phyloP scores from a whole-genome alignment of 1,284 basidiomycete species.

The Psilocybe mexicana region DNA sequence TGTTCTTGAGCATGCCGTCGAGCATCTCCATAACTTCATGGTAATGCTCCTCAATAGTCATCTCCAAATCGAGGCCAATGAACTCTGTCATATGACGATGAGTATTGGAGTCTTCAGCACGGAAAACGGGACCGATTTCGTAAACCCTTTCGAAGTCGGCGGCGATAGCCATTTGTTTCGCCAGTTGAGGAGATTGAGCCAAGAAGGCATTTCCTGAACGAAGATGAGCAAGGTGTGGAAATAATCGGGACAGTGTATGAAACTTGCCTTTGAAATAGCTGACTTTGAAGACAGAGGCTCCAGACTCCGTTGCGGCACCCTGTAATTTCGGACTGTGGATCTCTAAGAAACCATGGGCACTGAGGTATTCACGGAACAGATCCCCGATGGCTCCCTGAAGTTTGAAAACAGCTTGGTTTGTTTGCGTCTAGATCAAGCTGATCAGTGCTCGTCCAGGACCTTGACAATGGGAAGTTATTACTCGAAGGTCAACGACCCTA shows the following conservation, averaged over 20 bases:
- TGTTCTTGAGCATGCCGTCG: constrained; percentile 79
- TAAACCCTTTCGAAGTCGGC: constrained; percentile 98
- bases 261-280: constrained; percentile 90
- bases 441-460: neutral
- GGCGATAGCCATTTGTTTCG: constrained; percentile 99
- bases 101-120: constrained; percentile 97
- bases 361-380: constrained; percentile 88
- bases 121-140: constrained; percentile 96
- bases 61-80: constrained; percentile 98
- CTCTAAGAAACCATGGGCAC: constrained; percentile 80
- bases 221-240: constrained; percentile 1
- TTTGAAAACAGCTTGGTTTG: constrained; percentile 96
- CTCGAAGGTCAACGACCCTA: constrained; percentile 91
- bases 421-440: constrained; percentile 67
- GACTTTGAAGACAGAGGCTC: constrained; percentile 97
- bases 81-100: constrained; percentile 99
- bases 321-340: constrained; percentile 99
- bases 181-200: constrained; percentile 95
- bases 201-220: constrained; percentile 81
- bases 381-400: constrained; percentile 88
- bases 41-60: constrained; percentile 98
- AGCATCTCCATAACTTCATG: constrained; percentile 92
- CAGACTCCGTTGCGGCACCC: constrained; percentile 95
- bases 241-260: neutral
- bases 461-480: constrained; percentile 28